Evolutionary conservation across 2,329 filamentous ascomycete species (phyloP), one percentile per base, ranked within the genome.

Genomic region (Chaetomium strumarium): DNA sequence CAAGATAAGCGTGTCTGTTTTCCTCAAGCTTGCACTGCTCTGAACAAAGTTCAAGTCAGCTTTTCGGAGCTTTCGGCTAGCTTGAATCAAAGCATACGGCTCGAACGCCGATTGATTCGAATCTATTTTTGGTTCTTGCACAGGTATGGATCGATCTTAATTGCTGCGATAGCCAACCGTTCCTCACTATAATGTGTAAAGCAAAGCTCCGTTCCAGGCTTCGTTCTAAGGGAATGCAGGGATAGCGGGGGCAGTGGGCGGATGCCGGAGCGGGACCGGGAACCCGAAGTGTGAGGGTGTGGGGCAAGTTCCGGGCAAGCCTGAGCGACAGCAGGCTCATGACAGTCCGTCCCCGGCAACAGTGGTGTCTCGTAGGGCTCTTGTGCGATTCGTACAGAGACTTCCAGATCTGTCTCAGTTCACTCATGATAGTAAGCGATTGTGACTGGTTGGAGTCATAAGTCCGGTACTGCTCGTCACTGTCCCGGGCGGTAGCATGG

Each of bases 401-500:
- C 19, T 9, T 29, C n/a, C n/a, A n/a, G n/a, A n/a, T n/a, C 19
- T 42, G 39, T 24, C 24, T 24, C 24, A 24, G 24, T 24, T 24
- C 24, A 24, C 24, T 24, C 24, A 24, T 24, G 4, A 24, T 24
- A 7, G 24, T 7, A 24, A 24, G 50, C 37, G 24, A 17, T 46
- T 42, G 37, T 54, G 61, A 61, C 52, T 63, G 61, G 60, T 53
- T 50, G 46, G 17, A 20, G 33, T 29, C 34, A 2, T 34, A 17
- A 30, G 53, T 49, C 42, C 42, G 40, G 39, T 20, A 44, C 58
- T 60, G 58, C 57, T 60, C 51, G 58, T 67, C 64, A 66, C 63
- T 58, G 59, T 60, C 50, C 58, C 60, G 63, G 67, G 67, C 67
- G 67, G 60, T 61, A 69, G 68, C 60, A 60, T 55, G 51, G 46